These are phyloP conservation scores for Apiospora marii DNA, from an alignment of 2,329 filamentous ascomycete species.

Conservation along the genomic window DNA sequence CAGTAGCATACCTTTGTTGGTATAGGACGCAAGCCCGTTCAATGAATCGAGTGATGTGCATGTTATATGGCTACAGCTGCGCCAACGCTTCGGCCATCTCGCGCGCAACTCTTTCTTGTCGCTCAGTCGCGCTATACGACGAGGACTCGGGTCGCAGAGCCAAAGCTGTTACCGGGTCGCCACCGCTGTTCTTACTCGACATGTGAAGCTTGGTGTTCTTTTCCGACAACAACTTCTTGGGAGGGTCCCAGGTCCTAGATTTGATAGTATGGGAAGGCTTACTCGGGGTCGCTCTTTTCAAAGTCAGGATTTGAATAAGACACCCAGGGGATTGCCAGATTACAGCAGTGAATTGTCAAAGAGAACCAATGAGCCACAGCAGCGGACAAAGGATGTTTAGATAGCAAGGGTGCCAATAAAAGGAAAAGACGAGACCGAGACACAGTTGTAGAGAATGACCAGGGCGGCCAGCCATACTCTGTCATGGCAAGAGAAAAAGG, in stretches of 20 bases:
- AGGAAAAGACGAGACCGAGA: too few species aligned
- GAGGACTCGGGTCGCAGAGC: not conserved
- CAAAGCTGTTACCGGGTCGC: constrained; percentile 12
- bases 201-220: not conserved
- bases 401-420: too few species aligned
- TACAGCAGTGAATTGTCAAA: too few species aligned
- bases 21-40: too few species aligned
- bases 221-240: not conserved
- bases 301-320: not conserved
- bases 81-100: not conserved
- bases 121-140: not conserved
- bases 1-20: too few species aligned
- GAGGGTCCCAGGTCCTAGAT: not conserved
- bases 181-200: constrained; percentile 2
- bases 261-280: not conserved
- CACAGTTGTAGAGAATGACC: too few species aligned
- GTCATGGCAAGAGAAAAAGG: too few species aligned
- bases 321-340: too few species aligned
- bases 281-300: not conserved
- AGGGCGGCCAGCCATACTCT: too few species aligned
- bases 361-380: too few species aligned
- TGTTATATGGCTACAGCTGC: not conserved
- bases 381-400: too few species aligned
- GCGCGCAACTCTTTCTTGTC: not conserved
- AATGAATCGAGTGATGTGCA: too few species aligned